Conservation (phyloP, 2,329 filamentous ascomycete species). For the Talaromyces sp. region DNA sequence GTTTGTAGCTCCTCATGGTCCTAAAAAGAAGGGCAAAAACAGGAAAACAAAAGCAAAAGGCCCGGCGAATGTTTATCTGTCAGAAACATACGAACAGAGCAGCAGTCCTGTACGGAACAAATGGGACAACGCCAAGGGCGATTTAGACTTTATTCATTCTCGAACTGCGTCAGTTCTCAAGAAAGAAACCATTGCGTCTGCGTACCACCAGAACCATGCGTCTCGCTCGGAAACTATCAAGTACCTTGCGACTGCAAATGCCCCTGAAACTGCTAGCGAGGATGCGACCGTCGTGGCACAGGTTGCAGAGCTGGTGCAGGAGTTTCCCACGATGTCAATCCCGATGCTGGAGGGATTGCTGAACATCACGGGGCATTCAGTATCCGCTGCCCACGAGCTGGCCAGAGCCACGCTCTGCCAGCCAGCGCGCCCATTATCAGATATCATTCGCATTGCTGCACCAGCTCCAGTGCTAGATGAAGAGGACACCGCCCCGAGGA, state of each 20-base stretch:
- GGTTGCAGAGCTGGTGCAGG: conserved; percentile 48
- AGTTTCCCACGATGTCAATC: conserved; percentile 50
- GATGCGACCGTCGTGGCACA: conserved; percentile 43
- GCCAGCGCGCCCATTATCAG: conserved; percentile 25
- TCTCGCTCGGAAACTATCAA: conserved; percentile 53
- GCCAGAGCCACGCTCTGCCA: conserved; percentile 48
- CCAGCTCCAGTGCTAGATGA: conserved; percentile 18
- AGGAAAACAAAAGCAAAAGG: conserved; percentile 8
- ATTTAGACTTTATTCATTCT: conserved; percentile 57
- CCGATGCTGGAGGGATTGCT: conserved; percentile 50
- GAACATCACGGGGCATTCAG: conserved; percentile 52
- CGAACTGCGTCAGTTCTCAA: conserved; percentile 45
- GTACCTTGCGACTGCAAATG: conserved; percentile 46
- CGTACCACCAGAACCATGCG: conserved; percentile 55
- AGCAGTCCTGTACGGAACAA: conserved; percentile 40
- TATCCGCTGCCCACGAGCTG: conserved; percentile 54
- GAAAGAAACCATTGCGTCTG: conserved; percentile 45
- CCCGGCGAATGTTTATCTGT: conserved; percentile 4
- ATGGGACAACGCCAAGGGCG: conserved; percentile 53
- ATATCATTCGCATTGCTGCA: conserved; percentile 41
- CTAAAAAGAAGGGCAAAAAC: conserved; percentile 23
- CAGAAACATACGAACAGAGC: background rate
- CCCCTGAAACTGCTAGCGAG: conserved; percentile 29
- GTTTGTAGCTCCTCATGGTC: conserved; percentile 54
- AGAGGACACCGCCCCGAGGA: conserved; percentile 15